Evolutionary conservation across 2,329 filamentous ascomycete genomes (phyloP), one percentile per base, ranked within the genome.

Genomic region (Aspergillus pseudotamarii): DNA sequence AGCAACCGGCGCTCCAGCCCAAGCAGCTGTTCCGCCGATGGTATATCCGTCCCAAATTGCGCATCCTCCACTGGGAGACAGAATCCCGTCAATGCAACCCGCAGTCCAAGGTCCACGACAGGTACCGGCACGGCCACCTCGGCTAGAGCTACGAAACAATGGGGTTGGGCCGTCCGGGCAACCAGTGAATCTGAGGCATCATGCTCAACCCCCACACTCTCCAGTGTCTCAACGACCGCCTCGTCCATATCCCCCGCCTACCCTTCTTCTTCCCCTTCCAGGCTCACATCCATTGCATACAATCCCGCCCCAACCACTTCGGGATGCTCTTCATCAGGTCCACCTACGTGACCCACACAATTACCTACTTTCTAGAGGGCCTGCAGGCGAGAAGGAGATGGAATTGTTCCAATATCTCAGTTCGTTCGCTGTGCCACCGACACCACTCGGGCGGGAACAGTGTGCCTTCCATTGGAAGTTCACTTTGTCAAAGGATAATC

Each of bases 251-350:
- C 28, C 28, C 19, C 38, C 26, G 26, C 34, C 53, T 12, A 46
- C 23, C 30, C 41, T 60, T 58, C 66, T 80, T 8, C 71, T 84
- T 36, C 82, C 81, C 51, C 75, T 69, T 21, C 63, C 68, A 1
- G 75, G 75, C 10, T 67, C 66, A 21, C 55, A 61, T 41, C 77
- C 76, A 28, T 65, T 78, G 4, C 76, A 79, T 62, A 79, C 79
- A 36, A 75, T 77, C 12, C 71, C 76, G 28, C 80, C 83, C 4
- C 77, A 83, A 62, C 82, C 85, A 23, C 73, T 75, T 28, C 71
- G 78, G 9, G 80, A 79, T 32, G 83, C 81, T n/a, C 76, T 89
- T 9, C 88, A 90, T 69, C 86, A 89, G 73, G 82, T 83, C 51
- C 80, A 86, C 69, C 76, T 89, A 32, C 82, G 82, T 28, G 87